Evolutionary conservation across 2,329 filamentous ascomycete species (phyloP), one percentile per base, ranked within the genome.

Genomic region (Phialemonium atrogriseum): DNA sequence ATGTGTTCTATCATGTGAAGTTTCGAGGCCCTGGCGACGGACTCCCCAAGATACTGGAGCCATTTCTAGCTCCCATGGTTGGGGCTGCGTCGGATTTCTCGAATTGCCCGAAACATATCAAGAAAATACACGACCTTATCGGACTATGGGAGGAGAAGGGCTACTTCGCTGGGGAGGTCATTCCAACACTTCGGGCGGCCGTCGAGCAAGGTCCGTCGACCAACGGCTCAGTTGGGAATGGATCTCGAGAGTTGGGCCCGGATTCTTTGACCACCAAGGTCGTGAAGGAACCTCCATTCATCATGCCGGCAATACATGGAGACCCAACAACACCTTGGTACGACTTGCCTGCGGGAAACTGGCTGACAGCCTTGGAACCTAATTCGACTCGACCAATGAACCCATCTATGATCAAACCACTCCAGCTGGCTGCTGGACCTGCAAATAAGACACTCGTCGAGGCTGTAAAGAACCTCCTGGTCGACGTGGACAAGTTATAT

Each of bases 301-400:
- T 80, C 17, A 70, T 94, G 54, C 87, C 87, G 13, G 66, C 81
- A 2, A 73, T 71, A 34, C 87, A 94, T 51, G 87, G 87, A 24
- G 84, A 93, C 49, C 59, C 69, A 2, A 70, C 73, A 0, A 76
- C 70, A 4, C 77, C 81, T 0, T 94, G 81, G 73, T 83, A 87
- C 56, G 85, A 94, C 42, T 62, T 93, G 1, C 86, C 86, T 0
- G 85, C 85, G 2, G 81, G 77, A 2, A 89, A 84, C 42, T 80
- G 88, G 65, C 70, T 94, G 27, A 82, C 82, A 5, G 79, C 83
- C 34, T 76, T 94, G 37, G 73, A 82, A 23, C 83, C 80, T 5
- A 81, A 89, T 48, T 86, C 82, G 1, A 77, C 75, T 7, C 68
- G 73, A 30, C 77, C 85, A 6, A 85, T 94, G 60, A 76, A 80